These are phyloP conservation scores for Blastobotrys robertii DNA, from an alignment of 805 yeast genomes.

Conservation along the genomic window DNA sequence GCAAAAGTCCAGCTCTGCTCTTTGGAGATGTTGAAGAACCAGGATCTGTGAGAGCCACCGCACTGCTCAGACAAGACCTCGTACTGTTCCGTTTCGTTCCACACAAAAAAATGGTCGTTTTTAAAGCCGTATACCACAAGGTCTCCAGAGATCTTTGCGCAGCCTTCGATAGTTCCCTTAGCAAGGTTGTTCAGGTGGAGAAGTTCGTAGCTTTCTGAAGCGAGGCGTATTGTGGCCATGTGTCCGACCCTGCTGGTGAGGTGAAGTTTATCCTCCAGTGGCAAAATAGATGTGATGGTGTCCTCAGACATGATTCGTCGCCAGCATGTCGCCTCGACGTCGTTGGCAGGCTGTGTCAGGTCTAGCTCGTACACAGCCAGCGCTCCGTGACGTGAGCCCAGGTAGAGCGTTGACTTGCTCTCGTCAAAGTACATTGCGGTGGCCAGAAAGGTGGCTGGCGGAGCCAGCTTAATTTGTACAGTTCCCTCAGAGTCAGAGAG, in stretches of 20 bases:
- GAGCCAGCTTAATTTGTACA: constrained; percentile 21
- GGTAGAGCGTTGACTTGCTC: constrained; percentile 32
- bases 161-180: constrained; percentile 77
- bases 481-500: constrained; percentile 30
- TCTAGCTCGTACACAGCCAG: constrained; percentile 43
- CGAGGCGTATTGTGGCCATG: constrained; percentile 8
- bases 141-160: constrained; percentile 25
- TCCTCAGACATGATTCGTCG: constrained; percentile 19
- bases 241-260: constrained; percentile 21
- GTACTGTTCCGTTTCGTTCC: constrained; percentile 69
- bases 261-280: constrained; percentile 2
- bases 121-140: constrained; percentile 66
- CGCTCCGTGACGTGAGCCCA: constrained; percentile 69
- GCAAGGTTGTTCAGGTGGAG: constrained; percentile 47
- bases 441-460: constrained; percentile 42
- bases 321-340: constrained; percentile 8
- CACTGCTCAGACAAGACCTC: constrained; percentile 65
- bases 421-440: constrained; percentile 44
- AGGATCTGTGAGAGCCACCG: constrained; percentile 87
- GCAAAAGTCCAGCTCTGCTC: constrained; percentile 35
- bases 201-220: not conserved
- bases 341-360: not conserved
- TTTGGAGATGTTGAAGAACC: constrained; percentile 37
- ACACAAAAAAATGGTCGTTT: constrained; percentile 65
- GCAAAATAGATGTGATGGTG: constrained; percentile 19